Evolutionary conservation across 2,329 filamentous ascomycete species (phyloP), one percentile per base, ranked within the genome.

Genomic region (Corinectria fuckeliana): DNA sequence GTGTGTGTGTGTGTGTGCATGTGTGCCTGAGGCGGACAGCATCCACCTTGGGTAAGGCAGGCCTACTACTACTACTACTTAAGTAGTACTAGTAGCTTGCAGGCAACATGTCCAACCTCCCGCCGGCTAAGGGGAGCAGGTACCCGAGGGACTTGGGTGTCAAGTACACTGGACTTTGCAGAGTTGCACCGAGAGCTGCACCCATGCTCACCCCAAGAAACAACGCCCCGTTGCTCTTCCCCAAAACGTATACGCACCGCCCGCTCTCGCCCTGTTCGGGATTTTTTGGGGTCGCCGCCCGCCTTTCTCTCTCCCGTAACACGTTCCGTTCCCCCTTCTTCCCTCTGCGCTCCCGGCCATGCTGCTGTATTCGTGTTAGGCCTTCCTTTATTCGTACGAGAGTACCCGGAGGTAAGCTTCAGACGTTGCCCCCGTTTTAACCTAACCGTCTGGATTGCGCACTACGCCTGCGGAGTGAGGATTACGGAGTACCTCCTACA

Each of bases 241-340:
- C 67, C 62, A 67, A 69, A 69, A 61, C 67, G 67, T 69, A 68
- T 59, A 58, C 59, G 67, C 63, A 66, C 59, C 63, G 60, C 53
- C 57, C 67, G 59, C 59, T 66, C 65, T 66, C 58, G 65, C 67
- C 48, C 63, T 66, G 58, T 59, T 63, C 41, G 49, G 56, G 49
- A 60, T 69, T 69, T 64, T 63, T 69, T 65, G 32, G 61, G 60
- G 50, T 50, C 51, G 56, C 63, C 58, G 56, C 57, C 50, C 53
- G n/a, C n/a, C n/a, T n/a, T n/a, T n/a, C n/a, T n/a, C n/a, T 59
- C 55, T 50, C 61, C 66, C 64, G 48, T 67, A 68, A 56, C 58
- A 66, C 56, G 64, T 62, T 58, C 51, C 55, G n/a, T 53, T 64
- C 58, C 63, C 59, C 61, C 57, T 56, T 56, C 65, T 62, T 60